A percentile compares a stretch with the other conserved stretches of the same genome.
These are phyloP conservation scores for Xylaria scruposa DNA, from an alignment of 495 filamentous ascomycete genomes.

Conservation along the genomic window DNA sequence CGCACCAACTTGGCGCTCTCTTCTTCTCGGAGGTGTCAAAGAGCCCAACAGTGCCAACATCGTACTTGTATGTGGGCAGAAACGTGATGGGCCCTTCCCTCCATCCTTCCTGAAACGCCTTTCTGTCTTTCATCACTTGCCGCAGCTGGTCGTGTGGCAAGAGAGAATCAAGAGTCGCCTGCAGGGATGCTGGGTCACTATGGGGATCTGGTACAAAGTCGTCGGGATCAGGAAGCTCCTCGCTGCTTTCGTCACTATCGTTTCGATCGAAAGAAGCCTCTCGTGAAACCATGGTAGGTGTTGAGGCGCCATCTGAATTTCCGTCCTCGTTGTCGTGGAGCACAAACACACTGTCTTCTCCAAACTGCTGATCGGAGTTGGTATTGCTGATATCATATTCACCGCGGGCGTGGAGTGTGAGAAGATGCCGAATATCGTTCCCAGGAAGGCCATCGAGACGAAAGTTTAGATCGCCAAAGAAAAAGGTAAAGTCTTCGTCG, in stretches of 20 bases:
- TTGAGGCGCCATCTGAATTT: conserved; percentile 41
- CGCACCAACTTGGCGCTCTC: conserved; percentile 94
- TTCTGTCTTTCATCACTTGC: conserved; percentile 72
- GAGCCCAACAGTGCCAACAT: conserved; percentile 88
- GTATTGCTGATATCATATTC: conserved; percentile 67
- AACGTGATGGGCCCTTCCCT: conserved; percentile 87
- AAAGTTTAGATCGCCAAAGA: conserved; percentile 98
- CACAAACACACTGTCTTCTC: conserved; percentile 53
- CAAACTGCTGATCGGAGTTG: conserved; percentile 42
- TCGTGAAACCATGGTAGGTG: conserved; percentile 39
- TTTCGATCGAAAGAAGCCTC: conserved; percentile 39
- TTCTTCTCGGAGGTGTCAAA: conserved; percentile 97
- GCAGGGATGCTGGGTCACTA: conserved; percentile 66
- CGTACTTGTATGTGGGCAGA: conserved; percentile 94
- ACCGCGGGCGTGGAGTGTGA: conserved; percentile 81
- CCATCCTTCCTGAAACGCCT: conserved; percentile 90
- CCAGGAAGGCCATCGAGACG: conserved; percentile 86
- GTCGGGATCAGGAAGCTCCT: conserved; percentile 58
- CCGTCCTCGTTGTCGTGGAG: conserved; percentile 47
- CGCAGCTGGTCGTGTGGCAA: conserved; percentile 89
- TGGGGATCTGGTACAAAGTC: conserved; percentile 60
- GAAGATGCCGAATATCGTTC: conserved; percentile 84
- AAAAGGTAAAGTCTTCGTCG: conserved; percentile 90
- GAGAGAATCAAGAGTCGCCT: conserved; percentile 84
- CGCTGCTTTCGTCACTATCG: conserved; percentile 47